Base-by-base conservation (phyloP, 169 alveolate species). In the Amoebophrya sp. region DNA sequence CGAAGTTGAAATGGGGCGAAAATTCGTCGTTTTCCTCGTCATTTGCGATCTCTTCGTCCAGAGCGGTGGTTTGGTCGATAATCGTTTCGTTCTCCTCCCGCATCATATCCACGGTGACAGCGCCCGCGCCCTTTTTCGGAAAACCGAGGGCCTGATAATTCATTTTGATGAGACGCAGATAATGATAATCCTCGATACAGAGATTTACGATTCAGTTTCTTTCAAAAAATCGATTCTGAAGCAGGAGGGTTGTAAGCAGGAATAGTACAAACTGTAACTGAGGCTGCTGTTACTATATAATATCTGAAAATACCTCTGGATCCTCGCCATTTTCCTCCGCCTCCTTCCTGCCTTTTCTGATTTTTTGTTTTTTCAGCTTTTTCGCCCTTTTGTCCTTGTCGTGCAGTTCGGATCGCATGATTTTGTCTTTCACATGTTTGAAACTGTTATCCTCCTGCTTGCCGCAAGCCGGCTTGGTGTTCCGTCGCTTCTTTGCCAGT, bases 1-100 rank as follows among this genome's bases (percentile, higher is more conserved):
- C 40, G 33, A 3, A 10, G 40, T 35, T n/a, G 54, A 91, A 91
- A 32, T 55, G 40, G 2, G 66, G 39, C 38, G 93, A 91, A 25
- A 91, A 91, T 32, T 91, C 93, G 40, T 91, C 93, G 18, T 32
- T 3, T 0, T 2, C 90, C 40, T 91, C 77, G 29, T 91, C 93
- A 47, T 32, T 7, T 3, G 38, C 90, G 40, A 91, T 39, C 77
- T 91, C 93, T 41, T 66, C 40, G 40, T 91, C 93, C 18, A 66
- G 83, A 3, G 29, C 83, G 7, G 29, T 25, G 18, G 1, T 2
- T 25, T 25, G 32, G 83, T 18, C 39, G 35, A 66, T n/a, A n/a
- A 66, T 25, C 29, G 83, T 66, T 25, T 12, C 83, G 35, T 66
- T 25, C 35, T 2, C 32, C 83, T 66, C 83, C 29, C 83, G 83